A percentile compares a stretch with the other conserved stretches of the same genome.
Evolutionary conservation across 257 asterid genomes (phyloP).

Genomic region (Coffea eugenioides): DNA sequence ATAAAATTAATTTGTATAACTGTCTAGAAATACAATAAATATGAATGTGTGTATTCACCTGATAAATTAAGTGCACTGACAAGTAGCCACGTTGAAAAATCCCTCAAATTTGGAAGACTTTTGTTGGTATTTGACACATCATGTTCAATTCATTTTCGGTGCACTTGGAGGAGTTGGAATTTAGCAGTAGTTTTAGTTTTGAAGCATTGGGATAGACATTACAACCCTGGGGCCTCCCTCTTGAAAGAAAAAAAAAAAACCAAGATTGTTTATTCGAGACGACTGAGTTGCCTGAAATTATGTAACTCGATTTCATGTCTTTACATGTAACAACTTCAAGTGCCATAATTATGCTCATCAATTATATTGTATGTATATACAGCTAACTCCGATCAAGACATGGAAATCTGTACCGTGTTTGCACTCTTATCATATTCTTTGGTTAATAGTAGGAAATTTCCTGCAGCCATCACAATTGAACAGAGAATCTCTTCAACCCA

Average conservation of each 20-base stretch:
- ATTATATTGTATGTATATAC: background rate
- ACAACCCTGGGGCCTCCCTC: background rate
- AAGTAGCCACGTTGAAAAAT: background rate
- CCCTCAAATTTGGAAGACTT: no score
- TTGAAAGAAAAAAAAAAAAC: no score
- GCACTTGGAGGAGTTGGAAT: background rate
- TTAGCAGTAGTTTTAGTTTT: no score
- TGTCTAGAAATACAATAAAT: no score
- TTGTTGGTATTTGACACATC: background rate
- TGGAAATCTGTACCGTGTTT: background rate
- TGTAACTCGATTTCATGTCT: slow-evolving; percentile 5
- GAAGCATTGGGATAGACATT: background rate
- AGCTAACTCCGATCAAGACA: slow-evolving; percentile 5
- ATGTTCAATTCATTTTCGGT: background rate
- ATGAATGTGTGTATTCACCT: no score
- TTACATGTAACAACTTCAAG: background rate
- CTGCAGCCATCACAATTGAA: no score
- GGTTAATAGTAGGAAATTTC: no score
- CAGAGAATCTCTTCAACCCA: no score
- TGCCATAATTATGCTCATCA: background rate
- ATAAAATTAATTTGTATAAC: no score
- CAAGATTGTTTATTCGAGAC: background rate
- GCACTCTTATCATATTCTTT: no score
- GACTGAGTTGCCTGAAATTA: background rate
- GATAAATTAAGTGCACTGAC: no score